These are phyloP conservation scores for Ophiostoma piceae DNA, from an alignment of 2,329 filamentous ascomycete species.

Conservation along the genomic window DNA sequence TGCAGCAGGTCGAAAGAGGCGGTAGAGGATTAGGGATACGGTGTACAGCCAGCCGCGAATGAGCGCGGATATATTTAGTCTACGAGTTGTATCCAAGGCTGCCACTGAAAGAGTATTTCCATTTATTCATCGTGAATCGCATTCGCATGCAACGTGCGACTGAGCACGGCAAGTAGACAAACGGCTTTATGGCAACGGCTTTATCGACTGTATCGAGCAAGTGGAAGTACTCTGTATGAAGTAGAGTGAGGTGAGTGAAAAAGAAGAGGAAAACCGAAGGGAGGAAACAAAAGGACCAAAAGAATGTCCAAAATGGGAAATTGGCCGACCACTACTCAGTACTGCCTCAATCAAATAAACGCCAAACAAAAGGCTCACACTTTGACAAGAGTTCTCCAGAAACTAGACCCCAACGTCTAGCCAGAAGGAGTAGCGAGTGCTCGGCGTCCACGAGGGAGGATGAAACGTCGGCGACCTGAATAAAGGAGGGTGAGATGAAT, in stretches of 20 bases:
- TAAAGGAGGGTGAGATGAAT: neutral
- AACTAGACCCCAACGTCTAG: conserved; percentile 12
- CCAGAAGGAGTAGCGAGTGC: neutral
- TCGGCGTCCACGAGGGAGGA: neutral
- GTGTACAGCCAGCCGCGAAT: too few relatives aligned
- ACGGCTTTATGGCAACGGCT: neutral
- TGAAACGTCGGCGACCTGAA: conserved; percentile 6
- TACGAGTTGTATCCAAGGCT: too few relatives aligned
- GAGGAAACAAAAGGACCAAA: neutral
- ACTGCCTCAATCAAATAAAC: neutral
- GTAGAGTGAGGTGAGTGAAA: neutral
- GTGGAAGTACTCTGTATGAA: too few relatives aligned
- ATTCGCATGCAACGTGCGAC: neutral
- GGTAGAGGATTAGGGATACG: neutral
- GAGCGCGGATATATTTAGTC: too few relatives aligned
- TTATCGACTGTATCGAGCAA: too few relatives aligned
- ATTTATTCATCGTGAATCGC: too few relatives aligned
- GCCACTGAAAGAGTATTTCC: too few relatives aligned
- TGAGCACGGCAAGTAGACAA: neutral
- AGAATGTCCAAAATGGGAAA: neutral
- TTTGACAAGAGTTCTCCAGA: neutral
- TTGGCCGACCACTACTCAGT: neutral
- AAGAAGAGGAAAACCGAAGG: neutral
- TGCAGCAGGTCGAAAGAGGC: neutral
- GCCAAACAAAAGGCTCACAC: neutral